Percentiles rank a stretch among this genome's conserved stretches.
Conservation (phyloP, 768 basidiomycete species). For the Russula griseocarnosa region DNA sequence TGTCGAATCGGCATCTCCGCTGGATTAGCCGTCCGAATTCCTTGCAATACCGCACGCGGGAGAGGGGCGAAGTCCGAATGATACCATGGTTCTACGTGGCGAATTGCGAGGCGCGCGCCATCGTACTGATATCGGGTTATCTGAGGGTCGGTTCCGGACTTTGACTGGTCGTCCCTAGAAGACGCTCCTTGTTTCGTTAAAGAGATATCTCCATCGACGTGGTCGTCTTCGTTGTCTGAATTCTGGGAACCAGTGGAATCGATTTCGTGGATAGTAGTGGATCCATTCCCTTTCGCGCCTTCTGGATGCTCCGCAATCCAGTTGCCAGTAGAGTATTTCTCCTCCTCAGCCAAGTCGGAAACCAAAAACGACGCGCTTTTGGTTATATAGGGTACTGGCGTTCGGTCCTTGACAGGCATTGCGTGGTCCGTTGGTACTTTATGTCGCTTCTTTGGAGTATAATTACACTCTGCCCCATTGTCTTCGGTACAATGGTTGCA, state of each 20-base stretch:
- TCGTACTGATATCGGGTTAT: slow-evolving; percentile 21
- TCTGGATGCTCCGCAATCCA: slow-evolving; percentile 30
- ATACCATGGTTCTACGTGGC: slow-evolving; percentile 54
- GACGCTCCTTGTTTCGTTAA: neutral
- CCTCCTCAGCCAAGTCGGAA: slow-evolving; percentile 39
- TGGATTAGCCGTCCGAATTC: slow-evolving; percentile 50
- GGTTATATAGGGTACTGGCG: slow-evolving; percentile 41
- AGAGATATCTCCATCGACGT: slow-evolving; percentile 17
- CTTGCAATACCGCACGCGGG: slow-evolving; percentile 51
- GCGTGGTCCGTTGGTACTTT: slow-evolving; percentile 48
- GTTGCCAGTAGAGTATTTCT: slow-evolving; percentile 32
- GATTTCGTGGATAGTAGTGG: slow-evolving; percentile 19
- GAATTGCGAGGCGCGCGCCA: slow-evolving; percentile 16
- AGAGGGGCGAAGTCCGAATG: slow-evolving; percentile 58
- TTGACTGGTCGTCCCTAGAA: slow-evolving; percentile 19
- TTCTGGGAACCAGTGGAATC: slow-evolving; percentile 25
- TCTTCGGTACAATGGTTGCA: slow-evolving; percentile 64
- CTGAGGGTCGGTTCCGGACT: slow-evolving; percentile 2
- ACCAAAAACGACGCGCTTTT: slow-evolving; percentile 50
- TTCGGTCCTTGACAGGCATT: slow-evolving; percentile 36
- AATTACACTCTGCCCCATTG: slow-evolving; percentile 56
- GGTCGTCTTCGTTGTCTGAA: slow-evolving; percentile 28
- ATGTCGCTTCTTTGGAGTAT: slow-evolving; percentile 67
- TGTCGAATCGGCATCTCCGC: slow-evolving; percentile 58
- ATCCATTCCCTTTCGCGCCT: slow-evolving; percentile 17